phyloP scores from a whole-genome alignment of 306 rosid genomes.

The Trichosanthes truncata region DNA sequence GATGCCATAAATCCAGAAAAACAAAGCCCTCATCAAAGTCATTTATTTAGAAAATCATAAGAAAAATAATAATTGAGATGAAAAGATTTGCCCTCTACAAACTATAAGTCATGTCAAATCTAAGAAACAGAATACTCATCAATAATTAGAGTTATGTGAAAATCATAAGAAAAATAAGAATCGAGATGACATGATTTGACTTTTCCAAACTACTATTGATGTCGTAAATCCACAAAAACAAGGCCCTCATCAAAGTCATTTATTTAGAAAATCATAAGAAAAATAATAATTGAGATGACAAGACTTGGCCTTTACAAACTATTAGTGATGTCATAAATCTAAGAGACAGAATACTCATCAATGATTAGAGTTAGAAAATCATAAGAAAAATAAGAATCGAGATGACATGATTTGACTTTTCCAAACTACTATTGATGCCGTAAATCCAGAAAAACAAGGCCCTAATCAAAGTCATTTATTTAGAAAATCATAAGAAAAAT shows the following conservation, averaged over 20 bases:
- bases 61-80: background rate
- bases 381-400: background rate
- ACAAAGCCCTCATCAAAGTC: background rate
- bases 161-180: too few relatives aligned
- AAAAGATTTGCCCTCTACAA: background rate
- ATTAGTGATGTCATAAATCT: background rate
- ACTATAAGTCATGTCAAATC: background rate
- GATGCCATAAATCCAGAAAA: background rate
- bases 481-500: too few relatives aligned
- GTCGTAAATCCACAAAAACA: too few relatives aligned
- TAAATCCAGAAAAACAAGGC: background rate
- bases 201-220: too few relatives aligned
- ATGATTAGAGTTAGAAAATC: background rate
- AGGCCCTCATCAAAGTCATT: too few relatives aligned
- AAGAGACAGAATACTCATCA: background rate
- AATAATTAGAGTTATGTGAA: background rate
- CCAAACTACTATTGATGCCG: background rate
- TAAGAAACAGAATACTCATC: too few relatives aligned
- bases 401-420: background rate
- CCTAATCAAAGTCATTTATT: background rate
- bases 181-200: conserved; percentile 9
- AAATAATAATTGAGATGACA: too few relatives aligned
- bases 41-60: background rate
- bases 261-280: background rate
- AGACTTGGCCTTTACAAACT: conserved; percentile 11